Base-by-base conservation (phyloP, 768 basidiomycete species). In the Mycena olivaceomarginata region DNA sequence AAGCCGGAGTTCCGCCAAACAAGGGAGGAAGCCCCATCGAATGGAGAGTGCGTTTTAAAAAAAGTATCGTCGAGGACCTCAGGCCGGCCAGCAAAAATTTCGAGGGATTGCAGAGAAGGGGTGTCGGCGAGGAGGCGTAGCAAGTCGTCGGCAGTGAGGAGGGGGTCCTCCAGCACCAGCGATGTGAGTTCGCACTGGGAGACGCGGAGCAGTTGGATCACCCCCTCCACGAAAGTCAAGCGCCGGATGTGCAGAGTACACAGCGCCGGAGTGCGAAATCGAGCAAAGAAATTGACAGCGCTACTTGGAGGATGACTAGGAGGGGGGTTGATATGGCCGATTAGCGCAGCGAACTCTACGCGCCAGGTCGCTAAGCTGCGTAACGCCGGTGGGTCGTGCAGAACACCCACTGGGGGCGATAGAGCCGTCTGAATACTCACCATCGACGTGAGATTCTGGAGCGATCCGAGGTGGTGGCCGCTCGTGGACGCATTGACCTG, bases 251-350 rank as follows among this genome's bases (percentile, higher is more conserved):
- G 48, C 16, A 67, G 48, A 7, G 48, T 37, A 12, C 31, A 37
- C 8, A 67, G 51, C 46, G 67, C 67, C 7, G 67, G 67, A 10
- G 67, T 67, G 4, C 46, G 67, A 12, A 67, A 67, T 39, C 67
- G 46, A 5, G 31, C 4, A 45, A 53, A 67, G 67, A 67, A 67
- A 18, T 51, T 39, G 31, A 5, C 31, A 39, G 18, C 40, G 31
- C 16, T 8, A 31, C 5, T 51, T 13, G 67, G 48, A 7, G 31
- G 43, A 45, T 45, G 43, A 15, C 31, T 31, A 31, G 31, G 31
- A 31, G 31, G 31, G 25, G 25, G 31, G 31, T 15, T 10, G 43
- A 15, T 11, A 2, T 10, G 43, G 15, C 43, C 43, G 6, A 16
- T 31, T 40, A 7, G 67, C 9, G 16, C 5, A 2, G 60, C 13